These are phyloP conservation scores for Catharanthus roseus DNA, from an alignment of 257 asterid species.

Conservation along the genomic window DNA sequence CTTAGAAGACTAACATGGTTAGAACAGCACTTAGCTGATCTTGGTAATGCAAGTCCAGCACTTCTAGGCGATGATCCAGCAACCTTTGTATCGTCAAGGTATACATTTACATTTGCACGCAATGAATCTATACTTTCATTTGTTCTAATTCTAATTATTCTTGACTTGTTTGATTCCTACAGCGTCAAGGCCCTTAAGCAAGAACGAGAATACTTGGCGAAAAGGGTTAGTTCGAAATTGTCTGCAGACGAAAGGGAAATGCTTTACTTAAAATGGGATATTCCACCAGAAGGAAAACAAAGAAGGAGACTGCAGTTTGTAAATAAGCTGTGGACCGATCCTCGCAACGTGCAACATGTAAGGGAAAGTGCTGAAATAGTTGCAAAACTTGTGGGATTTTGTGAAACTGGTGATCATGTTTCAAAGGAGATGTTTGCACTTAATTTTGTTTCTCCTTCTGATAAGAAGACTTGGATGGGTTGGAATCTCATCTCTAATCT, in stretches of 20 bases:
- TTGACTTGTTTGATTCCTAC: slow-evolving; percentile 12
- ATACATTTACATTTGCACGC: not conserved
- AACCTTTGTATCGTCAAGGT: slow-evolving; percentile 84
- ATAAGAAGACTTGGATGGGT: slow-evolving; percentile 83
- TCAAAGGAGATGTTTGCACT: slow-evolving; percentile 85
- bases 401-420: slow-evolving; percentile 70
- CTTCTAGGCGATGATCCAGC: slow-evolving; percentile 94
- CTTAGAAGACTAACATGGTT: slow-evolving; percentile 81
- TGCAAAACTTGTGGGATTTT: slow-evolving; percentile 85
- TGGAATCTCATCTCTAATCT: slow-evolving; percentile 81
- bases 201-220: slow-evolving; percentile 85
- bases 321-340: slow-evolving; percentile 84
- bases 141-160: not conserved
- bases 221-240: slow-evolving; percentile 73
- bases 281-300: slow-evolving; percentile 70
- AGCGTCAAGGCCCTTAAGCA: slow-evolving; percentile 89
- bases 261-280: slow-evolving; percentile 75
- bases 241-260: slow-evolving; percentile 73
- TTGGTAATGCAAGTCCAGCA: slow-evolving; percentile 98
- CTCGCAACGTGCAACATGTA: slow-evolving; percentile 67
- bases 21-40: slow-evolving; percentile 82
- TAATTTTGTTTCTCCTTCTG: slow-evolving; percentile 70
- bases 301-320: slow-evolving; percentile 72
- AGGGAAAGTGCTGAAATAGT: slow-evolving; percentile 88
- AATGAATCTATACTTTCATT: not conserved